Evolutionary conservation across 129 eudicot genomes (phyloP).

Genomic region (Centella asiatica): DNA sequence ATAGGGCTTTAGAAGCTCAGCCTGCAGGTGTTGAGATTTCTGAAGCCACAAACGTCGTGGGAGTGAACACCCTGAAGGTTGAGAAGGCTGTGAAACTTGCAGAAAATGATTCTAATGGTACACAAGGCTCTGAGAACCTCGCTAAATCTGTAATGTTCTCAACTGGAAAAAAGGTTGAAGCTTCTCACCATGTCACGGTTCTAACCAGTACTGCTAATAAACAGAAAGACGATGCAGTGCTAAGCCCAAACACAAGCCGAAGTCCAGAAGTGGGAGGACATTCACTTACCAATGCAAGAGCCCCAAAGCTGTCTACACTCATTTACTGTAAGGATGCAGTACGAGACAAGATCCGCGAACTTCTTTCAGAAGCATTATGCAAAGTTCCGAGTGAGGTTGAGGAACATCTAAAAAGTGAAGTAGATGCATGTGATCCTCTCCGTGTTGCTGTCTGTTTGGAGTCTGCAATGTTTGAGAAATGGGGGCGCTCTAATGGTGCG

Average conservation of each 20-base stretch:
- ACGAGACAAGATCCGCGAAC: constrained; percentile 72
- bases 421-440: constrained; percentile 53
- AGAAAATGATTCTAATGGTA: constrained; percentile 10
- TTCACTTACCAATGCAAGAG: constrained; percentile 18
- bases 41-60: constrained; percentile 20
- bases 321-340: constrained; percentile 49
- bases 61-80: constrained; percentile 39
- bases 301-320: constrained; percentile 66
- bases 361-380: constrained; percentile 68
- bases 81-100: constrained; percentile 32
- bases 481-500: constrained; percentile 71
- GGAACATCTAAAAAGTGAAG: constrained; percentile 48
- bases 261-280: constrained; percentile 12
- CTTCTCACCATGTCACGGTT: constrained; percentile 18
- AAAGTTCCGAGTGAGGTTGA: constrained; percentile 57
- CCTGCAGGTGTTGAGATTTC: constrained; percentile 11
- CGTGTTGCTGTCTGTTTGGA: constrained; percentile 75
- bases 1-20: constrained; percentile 34
- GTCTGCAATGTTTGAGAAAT: constrained; percentile 78
- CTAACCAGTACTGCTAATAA: constrained; percentile 26
- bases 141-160: constrained; percentile 17
- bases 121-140: constrained; percentile 24
- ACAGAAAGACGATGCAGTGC: constrained; percentile 21
- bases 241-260: constrained; percentile 31
- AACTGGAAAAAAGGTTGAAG: constrained; percentile 25